A percentile compares a stretch with the other conserved stretches of the same genome.
These are phyloP conservation scores for Amylocarpus encephaloides DNA, from an alignment of 2,329 filamentous ascomycete genomes.

Conservation along the genomic window DNA sequence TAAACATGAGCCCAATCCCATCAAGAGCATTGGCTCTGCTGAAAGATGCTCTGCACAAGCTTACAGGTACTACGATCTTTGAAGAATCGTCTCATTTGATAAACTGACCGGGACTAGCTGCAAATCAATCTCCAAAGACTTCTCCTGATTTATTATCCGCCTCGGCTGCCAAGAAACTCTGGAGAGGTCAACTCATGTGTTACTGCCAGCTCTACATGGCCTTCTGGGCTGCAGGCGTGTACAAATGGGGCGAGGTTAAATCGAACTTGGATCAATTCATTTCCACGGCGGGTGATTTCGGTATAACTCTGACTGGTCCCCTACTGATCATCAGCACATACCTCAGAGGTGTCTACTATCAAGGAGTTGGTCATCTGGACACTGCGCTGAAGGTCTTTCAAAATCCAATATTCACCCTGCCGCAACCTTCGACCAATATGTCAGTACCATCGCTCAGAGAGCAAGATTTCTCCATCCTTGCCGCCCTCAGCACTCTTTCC, in stretches of 20 bases:
- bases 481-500: slow-evolving; percentile 62
- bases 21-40: slow-evolving; percentile 52
- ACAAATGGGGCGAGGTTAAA: slow-evolving; percentile 28
- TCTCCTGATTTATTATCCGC: slow-evolving; percentile 28
- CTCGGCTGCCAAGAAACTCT: slow-evolving; percentile 22
- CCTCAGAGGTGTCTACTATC: slow-evolving; percentile 66
- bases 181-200: slow-evolving; percentile 29
- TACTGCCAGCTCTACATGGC: slow-evolving; percentile 30
- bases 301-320: slow-evolving; percentile 21
- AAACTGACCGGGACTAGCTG: background rate
- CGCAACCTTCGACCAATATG: slow-evolving; percentile 30
- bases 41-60: slow-evolving; percentile 47
- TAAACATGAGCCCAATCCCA: slow-evolving; percentile 49
- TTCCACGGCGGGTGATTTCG: slow-evolving; percentile 17
- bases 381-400: slow-evolving; percentile 62
- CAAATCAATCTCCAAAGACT: slow-evolving; percentile 4
- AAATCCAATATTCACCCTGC: slow-evolving; percentile 51
- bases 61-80: slow-evolving; percentile 20
- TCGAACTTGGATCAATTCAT: slow-evolving; percentile 20
- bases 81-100: background rate
- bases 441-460: slow-evolving; percentile 41
- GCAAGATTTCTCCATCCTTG: slow-evolving; percentile 59
- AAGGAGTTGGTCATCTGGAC: slow-evolving; percentile 69
- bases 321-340: slow-evolving; percentile 42
- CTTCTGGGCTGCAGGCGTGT: slow-evolving; percentile 26